Conservation (phyloP, 78 protist species). For the Dictyostelium firmibasis region DNA sequence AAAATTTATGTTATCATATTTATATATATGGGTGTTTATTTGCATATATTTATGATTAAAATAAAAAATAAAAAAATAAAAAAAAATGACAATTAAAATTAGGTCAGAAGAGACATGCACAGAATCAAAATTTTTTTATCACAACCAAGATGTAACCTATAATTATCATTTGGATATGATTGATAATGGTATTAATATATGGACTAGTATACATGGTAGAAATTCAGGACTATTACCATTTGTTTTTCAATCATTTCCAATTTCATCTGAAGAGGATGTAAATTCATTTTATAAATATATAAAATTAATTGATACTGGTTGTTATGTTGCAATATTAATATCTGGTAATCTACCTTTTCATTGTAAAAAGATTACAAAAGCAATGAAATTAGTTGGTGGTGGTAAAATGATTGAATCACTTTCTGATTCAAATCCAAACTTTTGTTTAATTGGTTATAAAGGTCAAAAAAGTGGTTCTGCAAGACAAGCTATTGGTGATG, state of each 20-base stretch:
- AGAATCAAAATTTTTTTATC: background rate
- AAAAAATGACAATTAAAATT: background rate
- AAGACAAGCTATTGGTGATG: background rate
- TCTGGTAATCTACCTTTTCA: background rate
- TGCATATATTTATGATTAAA: too few species aligned
- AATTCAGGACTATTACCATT: background rate
- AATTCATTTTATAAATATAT: background rate
- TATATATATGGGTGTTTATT: too few species aligned
- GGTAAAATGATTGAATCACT: background rate
- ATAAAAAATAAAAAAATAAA: background rate
- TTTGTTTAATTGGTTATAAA: conserved; percentile 29
- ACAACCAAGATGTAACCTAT: background rate
- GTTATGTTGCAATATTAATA: background rate
- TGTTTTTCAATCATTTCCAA: background rate
- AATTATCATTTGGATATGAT: background rate
- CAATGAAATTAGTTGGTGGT: conserved; percentile 1
- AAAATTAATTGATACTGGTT: background rate
- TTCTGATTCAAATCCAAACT: conserved; percentile 17
- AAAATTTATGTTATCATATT: too few species aligned
- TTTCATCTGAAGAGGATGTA: background rate
- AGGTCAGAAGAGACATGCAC: background rate
- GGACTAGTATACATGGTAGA: background rate
- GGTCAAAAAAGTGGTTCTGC: background rate
- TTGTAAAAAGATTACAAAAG: background rate
- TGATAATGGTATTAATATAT: background rate